Base-by-base conservation (phyloP, 495 filamentous ascomycete species). In the Bacidia gigantensis region DNA sequence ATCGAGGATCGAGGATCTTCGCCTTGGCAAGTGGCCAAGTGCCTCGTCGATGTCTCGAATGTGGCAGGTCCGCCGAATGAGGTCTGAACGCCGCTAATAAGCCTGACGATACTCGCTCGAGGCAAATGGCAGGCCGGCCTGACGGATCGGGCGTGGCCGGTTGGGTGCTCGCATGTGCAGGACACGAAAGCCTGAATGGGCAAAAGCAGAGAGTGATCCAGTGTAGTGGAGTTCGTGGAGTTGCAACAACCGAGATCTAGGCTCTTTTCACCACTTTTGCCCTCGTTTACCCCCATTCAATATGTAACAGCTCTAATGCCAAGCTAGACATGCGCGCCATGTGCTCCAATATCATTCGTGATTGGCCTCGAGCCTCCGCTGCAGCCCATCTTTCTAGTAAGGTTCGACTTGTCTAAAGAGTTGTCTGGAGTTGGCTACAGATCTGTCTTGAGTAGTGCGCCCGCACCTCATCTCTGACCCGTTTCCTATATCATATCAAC, bases 321-420 rank as follows among this genome's bases (percentile, higher is more conserved):
- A 47, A 47, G 44, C 18, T 47, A 3, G 11, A 14, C 22, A 24
- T 26, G 14, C n/a, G 44, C 18, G 3, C 12, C 20, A 47, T 47
- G 44, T 47, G 7, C 26, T 14, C 44, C n/a, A 18, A 21, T 14
- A 24, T n/a, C 17, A 21, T 22, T 14, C 25, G n/a, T 47, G 18
- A 47, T 47, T 47, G 44, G 44, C 44, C 25, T 47, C 3, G 25
- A 47, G 18, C 44, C 25, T 47, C 44, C 44, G 22, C 44, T 26
- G 44, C 22, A 26, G 17, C 25, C 44, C 26, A 3, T 0, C 14
- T 22, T 24, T 20, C 2, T 20, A n/a, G 44, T 26, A 26, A 47
- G 25, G 3, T 22, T 26, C 22, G 44, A 14, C 0, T 44, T 44
- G 41, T 22, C 41, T n/a, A n/a, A n/a, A n/a, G n/a, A n/a, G n/a